These are phyloP conservation scores for Kazachstania taianensis DNA, from an alignment of 805 yeast species.

Conservation along the genomic window DNA sequence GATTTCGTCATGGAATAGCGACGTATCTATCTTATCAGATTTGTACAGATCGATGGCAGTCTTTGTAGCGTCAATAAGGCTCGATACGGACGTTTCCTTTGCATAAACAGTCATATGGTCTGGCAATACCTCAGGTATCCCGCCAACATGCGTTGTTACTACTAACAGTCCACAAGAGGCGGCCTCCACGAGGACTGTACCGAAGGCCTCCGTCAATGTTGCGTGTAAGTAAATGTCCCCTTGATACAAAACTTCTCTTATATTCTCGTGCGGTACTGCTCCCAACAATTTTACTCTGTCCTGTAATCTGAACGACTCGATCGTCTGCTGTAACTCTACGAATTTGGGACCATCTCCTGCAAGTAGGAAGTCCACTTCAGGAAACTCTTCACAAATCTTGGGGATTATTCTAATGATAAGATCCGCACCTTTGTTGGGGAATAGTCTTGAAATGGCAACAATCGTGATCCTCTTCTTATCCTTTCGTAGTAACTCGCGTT, in stretches of 20 bases:
- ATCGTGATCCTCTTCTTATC: slow-evolving; percentile 50
- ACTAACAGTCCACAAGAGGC: slow-evolving; percentile 91
- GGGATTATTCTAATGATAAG: slow-evolving; percentile 79
- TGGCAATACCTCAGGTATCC: slow-evolving; percentile 94
- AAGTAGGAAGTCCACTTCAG: slow-evolving; percentile 64
- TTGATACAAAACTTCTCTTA: slow-evolving; percentile 80
- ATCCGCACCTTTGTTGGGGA: slow-evolving; percentile 96
- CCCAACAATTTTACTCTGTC: slow-evolving; percentile 83
- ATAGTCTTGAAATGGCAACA: slow-evolving; percentile 82
- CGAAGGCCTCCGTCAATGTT: slow-evolving; percentile 92
- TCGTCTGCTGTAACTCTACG: slow-evolving; percentile 88
- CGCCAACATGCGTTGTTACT: slow-evolving; percentile 94
- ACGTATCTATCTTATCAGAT: slow-evolving; percentile 54
- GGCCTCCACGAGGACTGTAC: slow-evolving; percentile 94
- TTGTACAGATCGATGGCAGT: slow-evolving; percentile 57
- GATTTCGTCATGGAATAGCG: slow-evolving; percentile 68
- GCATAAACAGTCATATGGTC: slow-evolving; percentile 88
- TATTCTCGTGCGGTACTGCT: slow-evolving; percentile 83
- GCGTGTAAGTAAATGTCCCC: slow-evolving; percentile 95
- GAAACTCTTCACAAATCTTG: slow-evolving; percentile 52
- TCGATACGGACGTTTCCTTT: slow-evolving; percentile 68
- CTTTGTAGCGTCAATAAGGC: slow-evolving; percentile 60
- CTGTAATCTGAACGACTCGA: slow-evolving; percentile 76
- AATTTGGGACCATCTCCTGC: slow-evolving; percentile 98
- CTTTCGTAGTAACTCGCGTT: background rate